Evolutionary conservation across 495 filamentous ascomycete genomes (phyloP), one percentile per base, ranked within the genome.

Genomic region (Aspergillus nidulans): DNA sequence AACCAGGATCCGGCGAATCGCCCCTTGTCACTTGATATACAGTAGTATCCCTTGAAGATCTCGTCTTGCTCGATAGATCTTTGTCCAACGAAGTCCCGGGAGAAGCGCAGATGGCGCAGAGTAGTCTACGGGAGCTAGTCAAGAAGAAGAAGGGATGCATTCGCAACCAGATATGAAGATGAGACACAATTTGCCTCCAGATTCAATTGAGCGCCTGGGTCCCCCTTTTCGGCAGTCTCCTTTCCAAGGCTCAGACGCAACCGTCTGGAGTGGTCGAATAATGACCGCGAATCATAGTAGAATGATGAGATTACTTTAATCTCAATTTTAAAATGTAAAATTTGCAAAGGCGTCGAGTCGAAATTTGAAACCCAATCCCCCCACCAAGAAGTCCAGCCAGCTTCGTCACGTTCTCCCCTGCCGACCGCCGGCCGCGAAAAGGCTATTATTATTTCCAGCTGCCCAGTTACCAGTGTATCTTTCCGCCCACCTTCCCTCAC

Each of bases 331-430:
- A 24, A 21, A 39, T 44, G 23, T 34, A 32, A 49, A 19, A 46
- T 13, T 44, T 42, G 30, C 25, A 47, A 34, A 30, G 15, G 30
- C 34, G 45, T 24, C 32, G 53, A 54, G 55, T 43, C 63, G 68
- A 70, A 69, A 69, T 63, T 68, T 73, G 72, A 75, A 73, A 75
- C 72, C 61, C 32, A 38, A 39, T 20, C 56, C 45, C 59, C 55
- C 59, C 59, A 57, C 58, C 52, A n/a, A n/a, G 20, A 49, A 57
- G 39, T 44, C 46, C 58, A 49, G 26, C 49, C 47, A 48, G 46
- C 46, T 53, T 58, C 58, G 56, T 63, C 60, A 63, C 63, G 61
- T 63, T 67, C 62, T 49, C 24, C 48, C 39, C 51, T 55, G 36
- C 49, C 52, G 51, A 56, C 49, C 58, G 53, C 44, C 51, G 50